phyloP scores from a whole-genome alignment of 1,284 basidiomycete genomes.

The Cronartium quercuum region DNA sequence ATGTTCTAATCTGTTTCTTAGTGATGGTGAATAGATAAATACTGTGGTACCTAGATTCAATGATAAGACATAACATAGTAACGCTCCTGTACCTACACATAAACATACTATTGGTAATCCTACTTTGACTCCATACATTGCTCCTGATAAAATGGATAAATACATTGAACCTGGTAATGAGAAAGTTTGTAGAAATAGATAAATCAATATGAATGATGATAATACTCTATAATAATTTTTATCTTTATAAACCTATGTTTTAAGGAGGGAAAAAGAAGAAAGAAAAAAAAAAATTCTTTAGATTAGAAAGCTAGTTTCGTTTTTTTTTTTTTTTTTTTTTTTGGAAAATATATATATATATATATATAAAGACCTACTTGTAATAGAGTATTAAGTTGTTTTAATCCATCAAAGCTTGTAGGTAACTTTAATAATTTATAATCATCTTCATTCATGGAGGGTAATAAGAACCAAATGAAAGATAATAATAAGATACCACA shows the following conservation, averaged over 20 bases:
- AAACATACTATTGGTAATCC: slow-evolving; percentile 86
- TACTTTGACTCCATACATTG: slow-evolving; percentile 85
- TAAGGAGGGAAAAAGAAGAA: background rate
- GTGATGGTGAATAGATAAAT: slow-evolving; percentile 59
- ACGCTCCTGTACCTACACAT: slow-evolving; percentile 82
- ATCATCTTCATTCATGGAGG: slow-evolving; percentile 45
- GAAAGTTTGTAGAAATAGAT: slow-evolving; percentile 94
- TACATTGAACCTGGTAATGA: slow-evolving; percentile 98
- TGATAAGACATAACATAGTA: slow-evolving; percentile 87
- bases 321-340: no score
- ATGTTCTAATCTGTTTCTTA: background rate
- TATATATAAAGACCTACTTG: no score
- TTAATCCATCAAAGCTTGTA: slow-evolving; percentile 50
- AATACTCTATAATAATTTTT: slow-evolving; percentile 49
- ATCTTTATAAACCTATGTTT: slow-evolving; percentile 49
- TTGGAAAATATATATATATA: background rate
- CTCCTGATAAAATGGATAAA: slow-evolving; percentile 89
- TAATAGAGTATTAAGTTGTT: slow-evolving; percentile 48
- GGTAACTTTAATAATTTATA: slow-evolving; percentile 48
- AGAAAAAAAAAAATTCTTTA: slow-evolving; percentile 12
- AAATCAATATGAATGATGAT: slow-evolving; percentile 56
- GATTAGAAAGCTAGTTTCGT: background rate
- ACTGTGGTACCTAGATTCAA: slow-evolving; percentile 82
- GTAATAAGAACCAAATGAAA: slow-evolving; percentile 40
- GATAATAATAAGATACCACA: background rate